Evolutionary conservation across 371 early-diverging fungal genomes (phyloP).

Genomic region (Zychaea mexicana): DNA sequence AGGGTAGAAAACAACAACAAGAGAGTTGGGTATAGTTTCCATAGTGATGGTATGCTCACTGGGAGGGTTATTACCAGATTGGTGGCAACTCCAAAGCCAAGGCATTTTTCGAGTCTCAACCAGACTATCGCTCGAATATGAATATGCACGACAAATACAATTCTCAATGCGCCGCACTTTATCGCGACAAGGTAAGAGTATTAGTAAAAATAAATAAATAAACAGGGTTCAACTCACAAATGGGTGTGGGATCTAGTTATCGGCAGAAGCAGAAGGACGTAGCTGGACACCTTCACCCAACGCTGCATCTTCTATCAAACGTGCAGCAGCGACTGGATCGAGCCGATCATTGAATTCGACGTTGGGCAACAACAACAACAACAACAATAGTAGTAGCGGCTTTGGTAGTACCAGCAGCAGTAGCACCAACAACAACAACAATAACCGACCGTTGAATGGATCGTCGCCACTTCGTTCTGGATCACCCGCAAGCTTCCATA

Average conservation of each 20-base stretch:
- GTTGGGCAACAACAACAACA: conserved; percentile 17
- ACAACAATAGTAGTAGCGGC: conserved; percentile 22
- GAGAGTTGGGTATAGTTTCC: too few relatives aligned
- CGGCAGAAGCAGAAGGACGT: conserved; percentile 77
- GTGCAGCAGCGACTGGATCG: conserved; percentile 18
- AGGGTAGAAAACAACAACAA: too few relatives aligned
- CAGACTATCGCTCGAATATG: conserved; percentile 83
- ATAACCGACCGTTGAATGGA: conserved; percentile 1
- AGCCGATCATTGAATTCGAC: conserved; percentile 32
- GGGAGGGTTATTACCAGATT: conserved; percentile 32
- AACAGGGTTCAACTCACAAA: too few relatives aligned
- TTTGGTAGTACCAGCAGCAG: too few relatives aligned
- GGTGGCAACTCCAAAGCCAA: conserved; percentile 94
- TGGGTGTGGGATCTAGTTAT: too few relatives aligned
- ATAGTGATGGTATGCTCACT: too few relatives aligned
- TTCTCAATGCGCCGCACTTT: conserved; percentile 83
- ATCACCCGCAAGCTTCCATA: conserved; percentile 18
- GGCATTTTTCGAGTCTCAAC: conserved; percentile 85
- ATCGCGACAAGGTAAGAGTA: conserved; percentile 85
- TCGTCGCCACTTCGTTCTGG: conserved; percentile 13
- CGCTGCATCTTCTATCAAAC: conserved; percentile 23
- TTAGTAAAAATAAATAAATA: too few relatives aligned
- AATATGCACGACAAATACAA: conserved; percentile 83
- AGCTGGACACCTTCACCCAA: conserved; percentile 61
- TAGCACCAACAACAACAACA: too few relatives aligned